These are phyloP conservation scores for Myxozyma udenii DNA, from an alignment of 805 yeast species.

Conservation along the genomic window DNA sequence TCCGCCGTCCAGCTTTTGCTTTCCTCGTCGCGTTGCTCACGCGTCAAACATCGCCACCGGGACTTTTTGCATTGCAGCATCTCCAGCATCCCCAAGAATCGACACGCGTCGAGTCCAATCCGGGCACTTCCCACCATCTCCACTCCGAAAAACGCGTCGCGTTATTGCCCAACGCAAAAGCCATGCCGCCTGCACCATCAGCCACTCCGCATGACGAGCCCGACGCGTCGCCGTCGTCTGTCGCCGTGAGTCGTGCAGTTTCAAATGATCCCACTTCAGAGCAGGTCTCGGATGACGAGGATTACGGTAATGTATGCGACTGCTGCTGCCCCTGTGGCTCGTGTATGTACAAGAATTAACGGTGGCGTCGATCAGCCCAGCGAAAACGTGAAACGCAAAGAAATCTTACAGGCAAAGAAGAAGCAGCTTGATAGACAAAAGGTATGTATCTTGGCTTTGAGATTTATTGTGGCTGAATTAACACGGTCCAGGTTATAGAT, in stretches of 20 bases:
- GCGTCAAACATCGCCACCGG: too few relatives aligned
- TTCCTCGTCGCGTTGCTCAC: too few relatives aligned
- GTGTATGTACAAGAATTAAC: too few relatives aligned
- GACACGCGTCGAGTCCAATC: too few relatives aligned
- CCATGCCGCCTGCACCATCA: background rate
- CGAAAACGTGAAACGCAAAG: slow-evolving; percentile 28
- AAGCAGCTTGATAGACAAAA: slow-evolving; percentile 27
- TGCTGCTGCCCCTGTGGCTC: too few relatives aligned
- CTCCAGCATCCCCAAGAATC: too few relatives aligned
- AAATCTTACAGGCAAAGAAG: slow-evolving; percentile 29
- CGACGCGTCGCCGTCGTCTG: background rate
- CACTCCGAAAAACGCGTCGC: too few relatives aligned
- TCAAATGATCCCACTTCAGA: background rate
- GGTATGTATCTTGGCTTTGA: slow-evolving; percentile 7
- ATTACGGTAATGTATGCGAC: slow-evolving; percentile 8
- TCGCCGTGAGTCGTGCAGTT: background rate
- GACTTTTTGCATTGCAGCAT: too few relatives aligned
- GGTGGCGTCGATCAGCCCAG: too few relatives aligned
- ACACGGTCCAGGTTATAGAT: slow-evolving; percentile 46
- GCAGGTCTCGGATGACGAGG: slow-evolving; percentile 8
- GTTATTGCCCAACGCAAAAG: too few relatives aligned
- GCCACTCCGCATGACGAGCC: background rate
- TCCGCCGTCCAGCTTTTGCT: too few relatives aligned
- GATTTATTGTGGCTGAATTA: background rate
- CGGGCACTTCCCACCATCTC: too few relatives aligned